Conservation (phyloP, 1,139 yeast species). For the Lodderomyces jiufengensis region DNA sequence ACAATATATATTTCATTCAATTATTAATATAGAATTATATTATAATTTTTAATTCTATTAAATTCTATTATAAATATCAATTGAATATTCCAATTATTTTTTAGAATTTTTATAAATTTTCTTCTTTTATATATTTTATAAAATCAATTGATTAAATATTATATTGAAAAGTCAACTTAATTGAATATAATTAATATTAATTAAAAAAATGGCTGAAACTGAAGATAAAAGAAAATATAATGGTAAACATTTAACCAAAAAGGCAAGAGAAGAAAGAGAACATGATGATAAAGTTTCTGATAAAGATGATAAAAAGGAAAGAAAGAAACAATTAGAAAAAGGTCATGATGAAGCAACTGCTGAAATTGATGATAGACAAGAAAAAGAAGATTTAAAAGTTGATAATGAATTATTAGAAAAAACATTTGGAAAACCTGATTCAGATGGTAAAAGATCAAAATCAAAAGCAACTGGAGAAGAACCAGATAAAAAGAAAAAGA, state of each 20-base stretch:
- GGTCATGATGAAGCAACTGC: background rate
- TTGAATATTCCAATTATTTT: no score
- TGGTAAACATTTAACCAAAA: background rate
- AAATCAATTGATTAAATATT: no score
- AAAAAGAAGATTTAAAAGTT: background rate
- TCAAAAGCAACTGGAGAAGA: slow-evolving; percentile 13
- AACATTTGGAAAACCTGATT: slow-evolving; percentile 9
- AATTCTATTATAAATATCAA: no score
- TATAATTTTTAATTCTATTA: no score
- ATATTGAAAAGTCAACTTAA: no score
- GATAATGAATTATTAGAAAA: slow-evolving; percentile 5
- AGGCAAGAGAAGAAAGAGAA: background rate
- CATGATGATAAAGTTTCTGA: no score
- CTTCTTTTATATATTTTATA: no score
- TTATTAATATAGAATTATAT: no score
- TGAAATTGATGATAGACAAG: slow-evolving; percentile 5
- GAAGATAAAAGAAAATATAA: slow-evolving; percentile 1
- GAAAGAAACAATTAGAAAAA: slow-evolving; percentile 2
- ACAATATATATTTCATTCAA: no score
- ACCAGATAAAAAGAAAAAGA: slow-evolving; percentile 35
- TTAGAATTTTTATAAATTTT: no score
- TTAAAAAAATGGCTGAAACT: slow-evolving; percentile 4
- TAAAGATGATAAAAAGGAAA: background rate
- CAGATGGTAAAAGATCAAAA: slow-evolving; percentile 7
- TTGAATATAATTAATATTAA: no score